phyloP scores from a whole-genome alignment of 2,329 filamentous ascomycete species.

The Drechslerella dactyloides region DNA sequence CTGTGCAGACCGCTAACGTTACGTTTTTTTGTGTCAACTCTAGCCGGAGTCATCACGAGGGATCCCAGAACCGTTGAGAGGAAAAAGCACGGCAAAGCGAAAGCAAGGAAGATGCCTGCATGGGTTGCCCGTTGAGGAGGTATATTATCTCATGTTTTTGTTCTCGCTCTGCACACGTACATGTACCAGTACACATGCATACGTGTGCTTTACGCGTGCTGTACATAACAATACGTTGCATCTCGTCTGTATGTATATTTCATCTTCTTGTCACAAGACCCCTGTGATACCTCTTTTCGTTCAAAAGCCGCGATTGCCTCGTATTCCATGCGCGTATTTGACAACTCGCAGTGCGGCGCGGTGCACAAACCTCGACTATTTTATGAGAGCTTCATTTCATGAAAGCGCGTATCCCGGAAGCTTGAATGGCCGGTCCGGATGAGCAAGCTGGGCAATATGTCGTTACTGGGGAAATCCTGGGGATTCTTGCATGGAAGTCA shows the following conservation, averaged over 20 bases:
- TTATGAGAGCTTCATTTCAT: constrained; percentile 3
- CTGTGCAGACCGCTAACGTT: constrained; percentile 58
- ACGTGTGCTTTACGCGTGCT: constrained; percentile 29
- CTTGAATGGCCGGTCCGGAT: neutral
- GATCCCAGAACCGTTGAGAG: constrained; percentile 92
- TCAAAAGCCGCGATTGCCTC: constrained; percentile 12
- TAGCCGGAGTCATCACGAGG: constrained; percentile 90
- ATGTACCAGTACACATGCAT: constrained; percentile 11
- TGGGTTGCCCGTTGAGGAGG: constrained; percentile 77
- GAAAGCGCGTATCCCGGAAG: constrained; percentile 5
- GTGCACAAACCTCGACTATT: neutral
- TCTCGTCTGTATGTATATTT: constrained; percentile 19
- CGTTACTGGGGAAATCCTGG: too few species aligned
- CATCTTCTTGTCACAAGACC: constrained; percentile 11
- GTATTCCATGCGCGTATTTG: constrained; percentile 27
- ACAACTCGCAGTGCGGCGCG: neutral
- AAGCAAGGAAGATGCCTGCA: constrained; percentile 95
- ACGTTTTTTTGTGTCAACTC: constrained; percentile 56
- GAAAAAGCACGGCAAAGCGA: constrained; percentile 95
- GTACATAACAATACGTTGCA: constrained; percentile 29
- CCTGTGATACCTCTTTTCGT: constrained; percentile 30
- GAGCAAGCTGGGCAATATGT: neutral
- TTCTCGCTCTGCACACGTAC: constrained; percentile 9
- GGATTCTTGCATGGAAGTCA: too few species aligned
- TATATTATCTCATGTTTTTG: constrained; percentile 23